Evolutionary conservation across 140 eudicot species (phyloP).

Genomic region (Bidens hawaiensis): DNA sequence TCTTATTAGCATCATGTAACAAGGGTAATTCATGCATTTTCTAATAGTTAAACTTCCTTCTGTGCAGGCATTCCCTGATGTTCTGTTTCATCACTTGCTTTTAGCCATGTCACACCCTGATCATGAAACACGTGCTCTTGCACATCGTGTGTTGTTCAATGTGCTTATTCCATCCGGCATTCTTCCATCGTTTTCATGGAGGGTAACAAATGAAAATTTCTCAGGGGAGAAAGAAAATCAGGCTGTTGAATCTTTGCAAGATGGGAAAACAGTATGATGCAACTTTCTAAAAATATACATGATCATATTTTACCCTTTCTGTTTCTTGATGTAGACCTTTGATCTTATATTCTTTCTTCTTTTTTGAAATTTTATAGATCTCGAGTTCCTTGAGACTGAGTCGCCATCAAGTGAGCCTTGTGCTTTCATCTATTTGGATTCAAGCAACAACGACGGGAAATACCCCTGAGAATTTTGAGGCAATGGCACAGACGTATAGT

Average conservation of each 20-base stretch:
- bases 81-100: conserved; percentile 76
- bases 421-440: conserved; percentile 82
- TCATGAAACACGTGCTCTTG: conserved; percentile 67
- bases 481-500: conserved; percentile 72
- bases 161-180: conserved; percentile 65
- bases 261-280: conserved; percentile 44
- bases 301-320: not conserved
- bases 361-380: conserved; percentile 32
- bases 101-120: conserved; percentile 81
- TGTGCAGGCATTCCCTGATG: conserved; percentile 74
- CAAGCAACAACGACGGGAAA: conserved; percentile 65
- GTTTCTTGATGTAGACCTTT: not conserved
- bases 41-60: conserved; percentile 11
- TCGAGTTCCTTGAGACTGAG: conserved; percentile 57
- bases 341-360: not conserved
- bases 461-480: conserved; percentile 59
- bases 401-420: conserved; percentile 78
- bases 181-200: conserved; percentile 21
- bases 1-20: not conserved
- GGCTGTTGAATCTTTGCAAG: conserved; percentile 18
- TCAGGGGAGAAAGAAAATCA: conserved; percentile 31
- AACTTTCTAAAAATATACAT: conserved; percentile 3
- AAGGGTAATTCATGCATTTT: not conserved
- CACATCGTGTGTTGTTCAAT: conserved; percentile 58
- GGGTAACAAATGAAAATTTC: conserved; percentile 18